A percentile compares a stretch with the other conserved stretches of the same genome.
These are phyloP conservation scores for Gryganskiella cystojenkinii DNA, from an alignment of 192 early-diverging fungal species.

Conservation along the genomic window DNA sequence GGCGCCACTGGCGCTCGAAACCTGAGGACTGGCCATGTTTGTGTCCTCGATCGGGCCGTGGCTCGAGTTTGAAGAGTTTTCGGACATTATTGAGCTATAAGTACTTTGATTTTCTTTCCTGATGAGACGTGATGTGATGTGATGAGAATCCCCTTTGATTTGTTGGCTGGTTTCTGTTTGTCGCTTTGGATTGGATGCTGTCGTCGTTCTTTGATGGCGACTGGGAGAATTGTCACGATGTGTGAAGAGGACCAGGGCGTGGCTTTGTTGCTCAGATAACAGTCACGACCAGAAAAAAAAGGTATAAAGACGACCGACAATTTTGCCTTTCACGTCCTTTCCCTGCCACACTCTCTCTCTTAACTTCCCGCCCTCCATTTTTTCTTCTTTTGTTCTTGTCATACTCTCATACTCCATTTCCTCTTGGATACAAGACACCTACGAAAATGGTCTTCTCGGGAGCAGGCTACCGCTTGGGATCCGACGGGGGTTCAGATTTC, in stretches of 20 bases:
- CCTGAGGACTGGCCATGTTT: constrained; percentile 41
- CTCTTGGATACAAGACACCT: not conserved
- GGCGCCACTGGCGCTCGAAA: constrained; percentile 20
- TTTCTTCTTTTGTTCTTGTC: not conserved
- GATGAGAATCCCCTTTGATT: no score
- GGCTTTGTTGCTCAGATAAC: no score
- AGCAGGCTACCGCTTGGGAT: constrained; percentile 25
- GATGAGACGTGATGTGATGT: not conserved
- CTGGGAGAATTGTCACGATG: no score
- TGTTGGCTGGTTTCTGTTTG: not conserved
- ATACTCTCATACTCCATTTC: not conserved
- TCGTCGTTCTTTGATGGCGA: no score
- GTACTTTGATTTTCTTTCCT: not conserved
- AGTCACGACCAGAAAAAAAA: no score
- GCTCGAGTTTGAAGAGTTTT: constrained; percentile 41
- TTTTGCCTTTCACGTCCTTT: no score
- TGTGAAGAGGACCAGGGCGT: no score
- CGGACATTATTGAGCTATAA: constrained; percentile 39
- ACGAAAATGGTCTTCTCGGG: constrained; percentile 35
- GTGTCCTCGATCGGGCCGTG: constrained; percentile 40
- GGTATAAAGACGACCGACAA: no score
- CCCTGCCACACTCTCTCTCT: no score
- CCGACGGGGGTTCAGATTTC: not conserved
- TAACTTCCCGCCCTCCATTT: not conserved
- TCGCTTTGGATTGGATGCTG: no score